Conservation (phyloP, 2,329 filamentous ascomycete species). For the Sporothrix euskadiensis region DNA sequence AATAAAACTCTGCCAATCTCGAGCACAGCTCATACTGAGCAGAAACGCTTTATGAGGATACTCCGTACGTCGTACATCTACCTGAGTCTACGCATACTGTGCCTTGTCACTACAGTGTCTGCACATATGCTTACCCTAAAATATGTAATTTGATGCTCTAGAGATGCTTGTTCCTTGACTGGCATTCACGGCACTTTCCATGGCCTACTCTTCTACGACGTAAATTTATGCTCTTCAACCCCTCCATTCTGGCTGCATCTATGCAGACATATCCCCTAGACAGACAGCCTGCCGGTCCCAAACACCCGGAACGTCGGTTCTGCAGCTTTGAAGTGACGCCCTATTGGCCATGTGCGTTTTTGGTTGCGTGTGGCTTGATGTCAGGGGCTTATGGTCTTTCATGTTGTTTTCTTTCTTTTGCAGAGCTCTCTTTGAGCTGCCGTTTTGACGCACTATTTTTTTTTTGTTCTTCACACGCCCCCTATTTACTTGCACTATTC, state of each 20-base stretch:
- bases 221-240: background rate
- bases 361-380: background rate
- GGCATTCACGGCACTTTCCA: background rate
- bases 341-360: background rate
- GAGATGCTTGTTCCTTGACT: background rate
- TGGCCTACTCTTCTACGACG: background rate
- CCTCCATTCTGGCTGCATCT: conserved; percentile 5
- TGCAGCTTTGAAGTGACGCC: background rate
- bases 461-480: background rate
- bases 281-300: conserved; percentile 3
- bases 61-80: background rate
- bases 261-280: background rate
- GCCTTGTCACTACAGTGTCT: too few species aligned
- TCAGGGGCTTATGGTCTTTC: background rate
- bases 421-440: background rate
- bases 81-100: too few species aligned
- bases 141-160: background rate
- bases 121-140: background rate
- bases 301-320: background rate
- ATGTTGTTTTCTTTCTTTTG: background rate
- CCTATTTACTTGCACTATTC: background rate
- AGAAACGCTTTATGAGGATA: too few species aligned
- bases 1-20: background rate
- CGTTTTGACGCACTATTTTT: conserved; percentile 4
- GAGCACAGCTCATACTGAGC: background rate